Evolutionary conservation across 192 early-diverging fungal species (phyloP), one percentile per base, ranked within the genome.

Genomic region (Chytriomyces sp.): DNA sequence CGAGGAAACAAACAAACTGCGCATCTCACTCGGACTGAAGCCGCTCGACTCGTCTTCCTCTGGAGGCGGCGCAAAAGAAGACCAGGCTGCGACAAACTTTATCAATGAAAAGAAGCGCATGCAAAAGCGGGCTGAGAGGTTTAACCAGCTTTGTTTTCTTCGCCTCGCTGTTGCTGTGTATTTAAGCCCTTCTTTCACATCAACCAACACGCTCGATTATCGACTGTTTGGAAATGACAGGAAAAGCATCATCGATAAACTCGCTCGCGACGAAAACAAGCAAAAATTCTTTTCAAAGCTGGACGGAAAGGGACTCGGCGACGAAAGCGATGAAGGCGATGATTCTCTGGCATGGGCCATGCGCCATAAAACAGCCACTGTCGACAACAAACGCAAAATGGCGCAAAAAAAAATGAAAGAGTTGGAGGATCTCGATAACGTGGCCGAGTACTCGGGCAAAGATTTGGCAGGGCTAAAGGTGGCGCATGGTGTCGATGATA

Each of bases 391-490:
- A 70, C 77, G 79, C 77, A 81, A 81, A 74, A 69, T 63, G 79
- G 85, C 70, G 5, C 26, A 50, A 61, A 81, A 83, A 75, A 79
- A 79, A 50, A 67, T 53, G 64, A 20, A 61, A 57, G 83, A 88
- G 62, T 46, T 87, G 44, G 78, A 68, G 45, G 83, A 79, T 50
- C 72, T 85, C 77, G 82, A 86, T 46, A 18, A 53, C 16, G 64
- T 73, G 10, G 23, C 45, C 11, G 48, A 45, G 43, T 81, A 72
- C 62, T 44, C 2, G 10, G 43, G 82, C 71, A 62, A 84, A 7
- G 88, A 94, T 61, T 82, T 98, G 5, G 75, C 83, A 7, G 96
- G 96, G 0, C 73, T 97, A 10, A 77, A 87, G 35, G 93, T 98
- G 5, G 91, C 82, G 0, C 95, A 97, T 78, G 84, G 82, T 50